Conservation (phyloP, 805 yeast species). For the Diddensiella santjacobensis region DNA sequence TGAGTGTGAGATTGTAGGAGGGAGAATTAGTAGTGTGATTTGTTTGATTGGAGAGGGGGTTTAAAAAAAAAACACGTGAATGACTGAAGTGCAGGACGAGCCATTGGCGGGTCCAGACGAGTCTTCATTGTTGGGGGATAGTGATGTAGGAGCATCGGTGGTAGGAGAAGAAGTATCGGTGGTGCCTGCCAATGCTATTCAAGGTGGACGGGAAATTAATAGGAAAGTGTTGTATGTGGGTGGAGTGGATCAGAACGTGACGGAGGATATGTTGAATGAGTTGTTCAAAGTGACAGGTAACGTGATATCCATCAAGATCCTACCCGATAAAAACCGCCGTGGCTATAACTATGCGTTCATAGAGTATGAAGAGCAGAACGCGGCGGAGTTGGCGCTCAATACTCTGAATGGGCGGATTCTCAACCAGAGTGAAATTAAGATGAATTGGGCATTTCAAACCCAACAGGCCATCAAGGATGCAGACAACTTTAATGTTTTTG, state of each 20-base stretch:
- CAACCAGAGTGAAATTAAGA: constrained; percentile 53
- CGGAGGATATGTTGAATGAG: constrained; percentile 59
- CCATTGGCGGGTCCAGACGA: not conserved
- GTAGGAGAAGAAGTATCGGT: constrained; percentile 2
- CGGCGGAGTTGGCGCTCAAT: constrained; percentile 61
- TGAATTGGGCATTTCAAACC: constrained; percentile 84
- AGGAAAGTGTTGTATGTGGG: constrained; percentile 75
- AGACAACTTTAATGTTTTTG: constrained; percentile 69
- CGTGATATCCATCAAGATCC: constrained; percentile 62
- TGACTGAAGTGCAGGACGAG: not conserved
- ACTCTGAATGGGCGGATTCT: constrained; percentile 53
- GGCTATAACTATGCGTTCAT: constrained; percentile 82
- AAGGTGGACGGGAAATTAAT: constrained; percentile 80
- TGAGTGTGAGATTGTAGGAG: too few species aligned
- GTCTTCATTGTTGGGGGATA: too few species aligned
- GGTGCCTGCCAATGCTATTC: constrained; percentile 45
- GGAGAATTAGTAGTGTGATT: too few species aligned
- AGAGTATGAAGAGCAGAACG: constrained; percentile 56
- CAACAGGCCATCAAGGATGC: constrained; percentile 54
- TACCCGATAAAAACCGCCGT: constrained; percentile 66
- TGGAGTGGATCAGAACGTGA: constrained; percentile 58
- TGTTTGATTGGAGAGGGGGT: too few species aligned
- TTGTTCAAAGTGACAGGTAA: constrained; percentile 39
- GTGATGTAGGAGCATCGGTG: not conserved
- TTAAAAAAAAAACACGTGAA: too few species aligned